Base-by-base conservation (phyloP, 352 stramenopile genomes). In the Globisporangium sylvaticum region DNA sequence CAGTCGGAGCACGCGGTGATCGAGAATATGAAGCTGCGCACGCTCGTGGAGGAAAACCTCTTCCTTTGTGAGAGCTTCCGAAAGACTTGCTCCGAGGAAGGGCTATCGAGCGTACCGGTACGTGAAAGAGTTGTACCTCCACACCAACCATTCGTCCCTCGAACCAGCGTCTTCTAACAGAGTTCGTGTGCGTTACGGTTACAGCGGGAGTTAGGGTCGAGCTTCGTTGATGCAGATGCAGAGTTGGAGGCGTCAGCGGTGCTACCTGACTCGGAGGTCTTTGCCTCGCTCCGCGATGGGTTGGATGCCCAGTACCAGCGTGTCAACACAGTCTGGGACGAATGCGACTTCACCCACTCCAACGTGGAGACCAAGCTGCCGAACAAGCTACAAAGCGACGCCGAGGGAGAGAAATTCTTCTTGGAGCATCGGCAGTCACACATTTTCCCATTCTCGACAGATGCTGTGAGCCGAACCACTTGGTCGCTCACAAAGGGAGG, bases 261-360 rank as follows among this genome's bases (percentile, higher is more conserved):
- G 9, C 27, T 59, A 1, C 54, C 27, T 1, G 54, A 59, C 54
- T 59, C 18, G 27, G 62, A 65, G 6, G 69, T 74, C 24, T 80
- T 78, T 39, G 60, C 72, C 12, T 69, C 69, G 24, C 71, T 80
- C 20, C 59, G 52, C 9, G 53, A 65, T 10, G 67, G 69, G 42
- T 39, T 77, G n/a, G 57, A 68, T 7, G 58, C 58, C n/a, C 67
- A 74, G 62, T 70, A 77, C 24, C 58, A 64, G 46, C 64, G 68
- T 9, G 64, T 61, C 3, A 46, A 68, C 37, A 37, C 22, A 24
- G 58, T 80, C 8, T 76, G 69, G 54, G 64, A 54, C 14, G 65
- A 69, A 14, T 52, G 56, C 1, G 22, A 53, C 24, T 76, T 80
- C 24, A 56, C 69, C 54, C 62, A 59, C 25, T n/a, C 27, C 27